A percentile compares a stretch with the other conserved stretches of the same genome.
These are phyloP conservation scores for Sporothrix protearum DNA, from an alignment of 2,329 filamentous ascomycete genomes.

Conservation along the genomic window DNA sequence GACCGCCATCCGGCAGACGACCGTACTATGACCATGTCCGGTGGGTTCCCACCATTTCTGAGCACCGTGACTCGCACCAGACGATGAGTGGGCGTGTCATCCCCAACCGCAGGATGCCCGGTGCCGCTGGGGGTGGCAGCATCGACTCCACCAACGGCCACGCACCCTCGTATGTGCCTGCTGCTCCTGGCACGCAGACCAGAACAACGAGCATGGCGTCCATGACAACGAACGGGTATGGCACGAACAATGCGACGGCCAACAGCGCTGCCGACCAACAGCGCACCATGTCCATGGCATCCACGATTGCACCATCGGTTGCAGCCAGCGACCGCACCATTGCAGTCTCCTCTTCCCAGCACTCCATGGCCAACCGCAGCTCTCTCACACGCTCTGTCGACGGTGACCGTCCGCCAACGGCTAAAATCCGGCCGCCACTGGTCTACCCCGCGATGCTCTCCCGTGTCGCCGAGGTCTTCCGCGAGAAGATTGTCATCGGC, in stretches of 20 bases:
- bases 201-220: constrained; percentile 40
- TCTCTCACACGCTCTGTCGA: constrained; percentile 55
- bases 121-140: constrained; percentile 29
- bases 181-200: constrained; percentile 33
- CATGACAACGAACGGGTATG: constrained; percentile 38
- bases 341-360: constrained; percentile 23
- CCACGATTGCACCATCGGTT: constrained; percentile 67
- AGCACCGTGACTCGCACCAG: constrained; percentile 76
- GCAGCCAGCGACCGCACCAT: constrained; percentile 53
- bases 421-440: constrained; percentile 69
- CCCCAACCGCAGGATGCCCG: constrained; percentile 62
- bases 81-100: constrained; percentile 93
- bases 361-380: constrained; percentile 50
- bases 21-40: constrained; percentile 93
- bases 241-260: constrained; percentile 33
- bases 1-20: constrained; percentile 74
- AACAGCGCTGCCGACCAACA: constrained; percentile 35
- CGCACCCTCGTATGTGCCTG: neutral
- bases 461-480: constrained; percentile 88
- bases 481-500: constrained; percentile 77
- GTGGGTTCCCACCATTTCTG: constrained; percentile 61
- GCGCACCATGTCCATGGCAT: constrained; percentile 89
- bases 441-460: constrained; percentile 93
- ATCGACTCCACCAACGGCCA: constrained; percentile 34
- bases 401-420: constrained; percentile 55